A percentile compares a stretch with the other conserved stretches of the same genome.
Conservation (phyloP, 192 early-diverging fungal species). For the Gonapodya prolifera region DNA sequence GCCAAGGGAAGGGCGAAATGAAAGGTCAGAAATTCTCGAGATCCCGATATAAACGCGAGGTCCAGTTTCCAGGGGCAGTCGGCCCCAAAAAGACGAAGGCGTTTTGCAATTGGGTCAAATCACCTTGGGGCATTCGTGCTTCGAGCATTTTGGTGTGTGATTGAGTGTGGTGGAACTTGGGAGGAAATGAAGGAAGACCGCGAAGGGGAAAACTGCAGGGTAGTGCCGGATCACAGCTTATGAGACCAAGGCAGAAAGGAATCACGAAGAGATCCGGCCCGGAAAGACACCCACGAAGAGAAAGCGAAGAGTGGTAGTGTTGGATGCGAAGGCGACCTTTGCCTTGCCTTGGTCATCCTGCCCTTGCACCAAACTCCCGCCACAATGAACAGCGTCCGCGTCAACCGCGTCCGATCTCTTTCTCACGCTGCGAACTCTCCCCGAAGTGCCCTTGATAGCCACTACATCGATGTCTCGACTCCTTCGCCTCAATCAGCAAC, state of each 20-base stretch:
- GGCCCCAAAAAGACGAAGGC: too few species aligned
- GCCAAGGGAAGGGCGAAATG: too few species aligned
- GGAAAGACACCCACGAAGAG: neutral
- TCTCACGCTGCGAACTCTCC: neutral
- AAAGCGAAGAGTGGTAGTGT: neutral
- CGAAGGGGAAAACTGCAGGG: neutral
- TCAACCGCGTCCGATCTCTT: neutral
- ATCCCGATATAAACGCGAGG: too few species aligned
- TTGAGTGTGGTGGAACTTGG: neutral
- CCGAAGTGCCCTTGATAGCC: neutral
- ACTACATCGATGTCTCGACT: neutral
- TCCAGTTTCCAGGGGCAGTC: too few species aligned
- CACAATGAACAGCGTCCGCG: neutral
- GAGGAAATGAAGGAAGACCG: neutral
- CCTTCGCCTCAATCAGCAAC: neutral
- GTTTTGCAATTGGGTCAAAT: too few species aligned
- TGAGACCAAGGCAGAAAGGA: neutral
- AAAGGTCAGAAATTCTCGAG: too few species aligned
- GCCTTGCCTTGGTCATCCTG: neutral
- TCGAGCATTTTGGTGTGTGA: conserved; percentile 55
- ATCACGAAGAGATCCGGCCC: neutral
- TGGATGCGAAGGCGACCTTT: neutral
- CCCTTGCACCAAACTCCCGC: neutral
- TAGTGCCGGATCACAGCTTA: neutral
- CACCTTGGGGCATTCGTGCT: conserved; percentile 74